Evolutionary conservation across 192 early-diverging fungal genomes (phyloP), one percentile per base, ranked within the genome.

Genomic region (Pilaira anomala): DNA sequence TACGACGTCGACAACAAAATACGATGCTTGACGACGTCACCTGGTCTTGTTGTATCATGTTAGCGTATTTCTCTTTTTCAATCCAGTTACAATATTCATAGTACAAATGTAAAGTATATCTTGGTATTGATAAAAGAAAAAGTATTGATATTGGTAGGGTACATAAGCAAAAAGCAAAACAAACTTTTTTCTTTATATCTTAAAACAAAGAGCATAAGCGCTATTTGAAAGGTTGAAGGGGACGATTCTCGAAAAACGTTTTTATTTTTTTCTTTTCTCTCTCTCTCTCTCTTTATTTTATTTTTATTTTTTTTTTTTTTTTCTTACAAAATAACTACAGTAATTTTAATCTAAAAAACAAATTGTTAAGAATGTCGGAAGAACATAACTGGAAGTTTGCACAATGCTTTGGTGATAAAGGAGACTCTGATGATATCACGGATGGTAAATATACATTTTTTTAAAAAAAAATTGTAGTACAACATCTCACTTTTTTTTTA

Each of bases 351-450:
- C 33, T 6, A 36, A 36, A 7, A 33, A 36, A 36, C 6, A 36
- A 36, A 36, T 9, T 42, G 14, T 58, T 19, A 16, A 42, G 6
- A 39, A 68, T 68, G 66, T 36, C 57, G 12, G 66, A 75, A 61
- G 82, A 83, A 45, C 74, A 78, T 29, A 61, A 67, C 26, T 89
- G 88, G 88, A 88, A 91, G 69, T 94, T 96, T 73, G 89, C 93
- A 39, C 93, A 96, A 75, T 96, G 93, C 75, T 96, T 96, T 80
- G 93, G 93, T 61, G 93, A 96, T 78, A 96, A 96, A 77, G 88
- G 90, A 28, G 93, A 96, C 62, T 85, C 93, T 46, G 93, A 95
- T 49, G 93, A 96, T 82, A 87, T 96, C 40, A 95, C 92, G 14
- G 93, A 96, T 84, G 93, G 93, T 93, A 85, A 66, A 67, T n/a